Conservation (phyloP, 495 filamentous ascomycete genomes). For the Lasiosphaeris hirsuta region DNA sequence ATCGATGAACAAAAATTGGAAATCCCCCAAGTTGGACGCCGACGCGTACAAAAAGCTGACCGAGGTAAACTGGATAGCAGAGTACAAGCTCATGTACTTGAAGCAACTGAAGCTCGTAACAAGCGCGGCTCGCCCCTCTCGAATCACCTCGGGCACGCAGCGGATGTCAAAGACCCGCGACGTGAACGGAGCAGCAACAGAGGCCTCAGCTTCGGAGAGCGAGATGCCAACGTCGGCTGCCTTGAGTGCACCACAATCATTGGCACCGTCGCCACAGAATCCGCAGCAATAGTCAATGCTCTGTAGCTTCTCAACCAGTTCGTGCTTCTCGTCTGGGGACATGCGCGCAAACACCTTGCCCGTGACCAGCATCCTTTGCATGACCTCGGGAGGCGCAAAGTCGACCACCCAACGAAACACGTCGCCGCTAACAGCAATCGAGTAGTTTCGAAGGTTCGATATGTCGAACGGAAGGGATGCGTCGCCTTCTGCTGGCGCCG, state of each 20-base stretch:
- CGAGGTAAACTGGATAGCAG: constrained; percentile 97
- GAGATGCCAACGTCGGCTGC: constrained; percentile 99
- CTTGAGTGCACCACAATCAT: constrained; percentile 96
- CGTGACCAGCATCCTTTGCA: constrained; percentile 80
- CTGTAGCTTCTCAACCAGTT: constrained; percentile 94
- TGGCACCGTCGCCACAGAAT: constrained; percentile 97
- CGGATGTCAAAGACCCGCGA: constrained; percentile 94
- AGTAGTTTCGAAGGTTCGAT: constrained; percentile 74
- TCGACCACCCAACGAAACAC: constrained; percentile 96
- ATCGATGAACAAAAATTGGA: constrained; percentile 97
- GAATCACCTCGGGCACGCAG: constrained; percentile 92
- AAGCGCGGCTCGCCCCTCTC: constrained; percentile 88
- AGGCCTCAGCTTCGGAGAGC: constrained; percentile 95
- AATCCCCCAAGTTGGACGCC: constrained; percentile 94
- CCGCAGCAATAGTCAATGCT: constrained; percentile 93
- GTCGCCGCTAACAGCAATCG: constrained; percentile 84
- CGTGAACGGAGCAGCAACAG: constrained; percentile 96
- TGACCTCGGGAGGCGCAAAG: constrained; percentile 72
- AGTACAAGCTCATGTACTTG: constrained; percentile 99
- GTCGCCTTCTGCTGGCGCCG: constrained; percentile 65
- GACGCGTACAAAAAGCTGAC: constrained; percentile 97
- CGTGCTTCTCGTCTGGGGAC: constrained; percentile 99
- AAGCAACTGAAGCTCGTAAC: constrained; percentile 99
- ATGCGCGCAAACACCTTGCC: constrained; percentile 97
- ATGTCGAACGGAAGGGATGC: constrained; percentile 82